These are phyloP conservation scores for Diaporthe humulicola DNA, from an alignment of 2,329 filamentous ascomycete genomes.

Conservation along the genomic window DNA sequence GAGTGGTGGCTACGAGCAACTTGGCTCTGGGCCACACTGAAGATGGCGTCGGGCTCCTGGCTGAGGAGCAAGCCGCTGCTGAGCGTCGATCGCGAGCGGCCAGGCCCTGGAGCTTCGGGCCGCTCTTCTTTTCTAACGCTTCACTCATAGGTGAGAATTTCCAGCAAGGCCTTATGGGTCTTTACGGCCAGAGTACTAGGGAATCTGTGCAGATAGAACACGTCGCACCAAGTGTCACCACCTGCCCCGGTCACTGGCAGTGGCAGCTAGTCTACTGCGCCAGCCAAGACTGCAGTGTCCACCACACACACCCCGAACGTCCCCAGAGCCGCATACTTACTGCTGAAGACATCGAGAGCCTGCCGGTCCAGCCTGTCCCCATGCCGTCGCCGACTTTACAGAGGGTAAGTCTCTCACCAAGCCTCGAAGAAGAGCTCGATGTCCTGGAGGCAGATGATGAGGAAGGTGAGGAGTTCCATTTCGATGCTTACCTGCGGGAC, in stretches of 20 bases:
- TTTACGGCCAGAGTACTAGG: background rate
- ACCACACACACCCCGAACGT: background rate
- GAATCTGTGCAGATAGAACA: background rate
- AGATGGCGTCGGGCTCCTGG: background rate
- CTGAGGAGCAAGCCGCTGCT: constrained; percentile 11
- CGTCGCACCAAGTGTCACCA: background rate
- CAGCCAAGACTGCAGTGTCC: background rate
- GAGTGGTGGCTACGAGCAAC: constrained; percentile 14
- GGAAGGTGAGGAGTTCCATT: background rate
- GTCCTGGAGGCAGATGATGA: background rate
- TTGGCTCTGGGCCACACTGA: background rate
- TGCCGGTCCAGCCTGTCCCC: background rate
- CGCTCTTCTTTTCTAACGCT: constrained; percentile 10
- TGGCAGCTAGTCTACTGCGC: constrained; percentile 16
- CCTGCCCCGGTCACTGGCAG: constrained; percentile 17
- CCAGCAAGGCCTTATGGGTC: background rate
- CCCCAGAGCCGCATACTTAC: background rate
- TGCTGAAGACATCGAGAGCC: background rate
- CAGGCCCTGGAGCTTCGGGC: background rate
- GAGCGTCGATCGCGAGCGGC: background rate
- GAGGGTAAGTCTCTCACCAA: background rate
- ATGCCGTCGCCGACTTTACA: background rate
- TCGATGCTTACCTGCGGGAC: background rate
- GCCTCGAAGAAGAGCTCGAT: background rate
- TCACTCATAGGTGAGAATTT: constrained; percentile 23